A percentile compares a stretch with the other conserved stretches of the same genome.
phyloP scores from a whole-genome alignment of 768 basidiomycete genomes.

The Mycena pura region DNA sequence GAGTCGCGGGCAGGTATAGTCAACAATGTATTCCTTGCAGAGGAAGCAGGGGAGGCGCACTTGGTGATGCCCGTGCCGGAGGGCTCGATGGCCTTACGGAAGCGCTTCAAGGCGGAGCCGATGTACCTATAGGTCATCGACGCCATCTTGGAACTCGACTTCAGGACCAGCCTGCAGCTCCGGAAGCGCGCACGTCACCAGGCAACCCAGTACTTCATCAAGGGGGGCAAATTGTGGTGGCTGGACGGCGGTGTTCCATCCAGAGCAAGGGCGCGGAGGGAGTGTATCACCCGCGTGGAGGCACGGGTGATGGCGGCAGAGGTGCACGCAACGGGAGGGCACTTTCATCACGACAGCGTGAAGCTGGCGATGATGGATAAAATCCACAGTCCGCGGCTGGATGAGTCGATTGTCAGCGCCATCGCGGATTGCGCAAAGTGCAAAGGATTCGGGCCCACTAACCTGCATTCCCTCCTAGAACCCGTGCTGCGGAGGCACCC shows the following conservation, averaged over 20 bases:
- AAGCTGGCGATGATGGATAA: slow-evolving; percentile 21
- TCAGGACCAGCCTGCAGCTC: slow-evolving; percentile 11
- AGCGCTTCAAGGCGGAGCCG: slow-evolving; percentile 20
- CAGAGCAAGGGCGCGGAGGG: slow-evolving; percentile 1
- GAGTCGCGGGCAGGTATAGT: slow-evolving; percentile 23
- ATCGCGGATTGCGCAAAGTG: slow-evolving; percentile 24
- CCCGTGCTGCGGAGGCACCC: slow-evolving; percentile 21
- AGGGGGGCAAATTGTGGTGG: slow-evolving; percentile 7
- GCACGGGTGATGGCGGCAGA: slow-evolving; percentile 13
- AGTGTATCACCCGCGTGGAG: slow-evolving; percentile 10
- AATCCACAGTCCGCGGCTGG: slow-evolving; percentile 1
- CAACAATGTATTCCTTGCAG: slow-evolving; percentile 12
- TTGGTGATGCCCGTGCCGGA: neutral
- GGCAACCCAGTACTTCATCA: slow-evolving; percentile 3
- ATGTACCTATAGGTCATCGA: slow-evolving; percentile 4
- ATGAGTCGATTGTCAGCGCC: slow-evolving; percentile 13
- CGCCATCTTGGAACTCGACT: slow-evolving; percentile 6
- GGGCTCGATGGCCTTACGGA: neutral
- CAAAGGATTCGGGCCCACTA: slow-evolving; percentile 30
- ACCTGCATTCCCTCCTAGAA: slow-evolving; percentile 22
- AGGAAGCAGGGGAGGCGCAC: neutral
- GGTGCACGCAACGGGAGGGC: neutral
- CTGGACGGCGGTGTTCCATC: slow-evolving; percentile 1
- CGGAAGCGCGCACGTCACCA: neutral
- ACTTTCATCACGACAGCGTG: slow-evolving; percentile 11